phyloP scores from a whole-genome alignment of 2,329 filamentous ascomycete species.

The Fusarium sp. region DNA sequence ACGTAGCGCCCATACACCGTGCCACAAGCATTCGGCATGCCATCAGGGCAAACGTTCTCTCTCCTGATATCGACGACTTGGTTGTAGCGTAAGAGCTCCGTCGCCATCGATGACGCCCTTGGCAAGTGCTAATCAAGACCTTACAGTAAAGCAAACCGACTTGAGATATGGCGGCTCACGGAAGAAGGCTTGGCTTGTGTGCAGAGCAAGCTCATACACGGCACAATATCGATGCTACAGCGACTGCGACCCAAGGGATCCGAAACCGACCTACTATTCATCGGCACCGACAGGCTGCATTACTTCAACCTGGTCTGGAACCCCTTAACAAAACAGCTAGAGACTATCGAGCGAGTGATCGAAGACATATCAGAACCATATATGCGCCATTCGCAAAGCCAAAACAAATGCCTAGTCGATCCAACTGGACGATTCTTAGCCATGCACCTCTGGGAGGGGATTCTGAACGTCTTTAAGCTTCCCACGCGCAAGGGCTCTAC shows the following conservation, averaged over 20 bases:
- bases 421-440: constrained; percentile 73
- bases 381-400: constrained; percentile 82
- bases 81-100: constrained; percentile 79
- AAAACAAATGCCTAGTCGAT: constrained; percentile 85
- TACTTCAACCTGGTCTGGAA: constrained; percentile 95
- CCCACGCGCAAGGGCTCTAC: constrained; percentile 58
- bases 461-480: constrained; percentile 66
- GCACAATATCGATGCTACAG: constrained; percentile 86
- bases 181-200: constrained; percentile 73
- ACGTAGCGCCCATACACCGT: constrained; percentile 91
- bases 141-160: constrained; percentile 79
- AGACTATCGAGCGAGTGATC: constrained; percentile 63
- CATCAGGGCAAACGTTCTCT: constrained; percentile 80
- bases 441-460: constrained; percentile 70
- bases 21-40: constrained; percentile 93
- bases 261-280: constrained; percentile 84
- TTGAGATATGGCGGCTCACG: constrained; percentile 82
- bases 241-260: constrained; percentile 80
- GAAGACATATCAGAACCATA: constrained; percentile 67
- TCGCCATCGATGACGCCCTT: constrained; percentile 23
- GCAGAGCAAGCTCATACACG: constrained; percentile 79
- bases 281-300: constrained; percentile 88
- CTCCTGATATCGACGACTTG: constrained; percentile 80
- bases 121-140: constrained; percentile 45
- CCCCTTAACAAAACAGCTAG: constrained; percentile 60